phyloP scores from a whole-genome alignment of 2,329 filamentous ascomycete species.

The Botrytis fabae region DNA sequence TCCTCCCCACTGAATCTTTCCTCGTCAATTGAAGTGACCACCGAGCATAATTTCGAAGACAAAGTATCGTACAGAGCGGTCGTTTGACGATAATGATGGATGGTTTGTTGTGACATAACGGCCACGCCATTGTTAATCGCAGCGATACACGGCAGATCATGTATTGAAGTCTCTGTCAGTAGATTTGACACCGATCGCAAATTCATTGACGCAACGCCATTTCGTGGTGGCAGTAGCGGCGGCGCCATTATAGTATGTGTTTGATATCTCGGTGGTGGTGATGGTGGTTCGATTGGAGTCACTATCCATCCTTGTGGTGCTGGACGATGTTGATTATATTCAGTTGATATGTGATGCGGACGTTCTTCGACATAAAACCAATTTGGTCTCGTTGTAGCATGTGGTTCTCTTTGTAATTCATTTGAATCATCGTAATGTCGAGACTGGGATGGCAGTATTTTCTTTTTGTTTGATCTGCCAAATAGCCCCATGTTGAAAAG shows the following conservation, averaged over 20 bases:
- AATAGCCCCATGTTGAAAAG: conserved; percentile 37
- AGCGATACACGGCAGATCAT: conserved; percentile 40
- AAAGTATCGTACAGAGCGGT: conserved; percentile 59
- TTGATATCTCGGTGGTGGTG: conserved; percentile 13
- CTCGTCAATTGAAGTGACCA: conserved; percentile 71
- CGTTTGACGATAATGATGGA: conserved; percentile 49
- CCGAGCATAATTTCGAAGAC: conserved; percentile 61
- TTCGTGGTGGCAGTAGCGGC: conserved; percentile 28
- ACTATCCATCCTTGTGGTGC: conserved; percentile 31
- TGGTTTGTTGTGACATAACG: conserved; percentile 46
- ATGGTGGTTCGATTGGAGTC: conserved; percentile 22
- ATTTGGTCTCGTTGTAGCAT: neutral
- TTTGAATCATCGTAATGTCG: conserved; percentile 15
- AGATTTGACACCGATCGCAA: conserved; percentile 38
- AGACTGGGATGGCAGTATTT: conserved; percentile 26
- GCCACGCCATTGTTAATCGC: conserved; percentile 49
- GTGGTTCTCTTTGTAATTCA: conserved; percentile 7
- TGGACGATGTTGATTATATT: conserved; percentile 17
- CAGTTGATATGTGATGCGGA: neutral
- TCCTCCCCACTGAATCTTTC: conserved; percentile 57
- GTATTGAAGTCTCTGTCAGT: conserved; percentile 43
- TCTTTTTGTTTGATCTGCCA: conserved; percentile 35
- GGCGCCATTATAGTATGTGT: conserved; percentile 14
- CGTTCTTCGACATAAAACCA: conserved; percentile 17
- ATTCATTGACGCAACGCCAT: conserved; percentile 28